These are phyloP conservation scores for Saccharomyces hybrid DNA, from an alignment of 1,139 yeast genomes.

Conservation along the genomic window DNA sequence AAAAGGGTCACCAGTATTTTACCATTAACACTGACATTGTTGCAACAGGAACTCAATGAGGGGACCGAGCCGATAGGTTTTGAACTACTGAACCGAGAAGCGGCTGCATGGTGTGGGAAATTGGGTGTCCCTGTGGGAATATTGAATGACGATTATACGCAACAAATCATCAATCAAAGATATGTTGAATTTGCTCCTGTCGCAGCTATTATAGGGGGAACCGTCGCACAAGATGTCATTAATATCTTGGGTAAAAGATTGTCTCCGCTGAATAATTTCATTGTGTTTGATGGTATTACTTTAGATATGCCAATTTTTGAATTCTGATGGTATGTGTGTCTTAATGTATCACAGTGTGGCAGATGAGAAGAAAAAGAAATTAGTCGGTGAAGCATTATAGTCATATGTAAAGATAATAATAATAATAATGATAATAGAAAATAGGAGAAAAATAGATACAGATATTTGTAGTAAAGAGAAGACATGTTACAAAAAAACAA, in stretches of 20 bases:
- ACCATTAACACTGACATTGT: slow-evolving; percentile 53
- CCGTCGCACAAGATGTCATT: slow-evolving; percentile 83
- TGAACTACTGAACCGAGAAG: slow-evolving; percentile 31
- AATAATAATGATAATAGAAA: not conserved
- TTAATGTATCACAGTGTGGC: not conserved
- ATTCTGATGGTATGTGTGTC: slow-evolving; percentile 17
- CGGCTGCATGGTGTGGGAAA: slow-evolving; percentile 31
- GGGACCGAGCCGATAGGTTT: slow-evolving; percentile 1
- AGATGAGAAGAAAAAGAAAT: not conserved
- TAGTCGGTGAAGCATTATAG: not conserved
- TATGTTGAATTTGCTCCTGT: slow-evolving; percentile 74
- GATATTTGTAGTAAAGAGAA: not conserved
- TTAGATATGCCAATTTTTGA: slow-evolving; percentile 70
- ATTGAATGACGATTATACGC: slow-evolving; percentile 35
- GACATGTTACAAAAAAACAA: not conserved
- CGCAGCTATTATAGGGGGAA: slow-evolving; percentile 85
- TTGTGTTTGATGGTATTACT: slow-evolving; percentile 63
- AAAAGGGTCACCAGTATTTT: slow-evolving; percentile 52
- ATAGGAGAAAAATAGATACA: not conserved
- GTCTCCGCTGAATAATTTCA: slow-evolving; percentile 73
- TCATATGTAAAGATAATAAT: slow-evolving; percentile 1
- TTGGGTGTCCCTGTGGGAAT: slow-evolving; percentile 39
- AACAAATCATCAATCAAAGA: slow-evolving; percentile 42
- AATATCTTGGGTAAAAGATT: slow-evolving; percentile 72
- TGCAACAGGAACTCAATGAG: slow-evolving; percentile 7